Conservation (phyloP, 2,329 filamentous ascomycete genomes). For the Neofusicoccum parvum region DNA sequence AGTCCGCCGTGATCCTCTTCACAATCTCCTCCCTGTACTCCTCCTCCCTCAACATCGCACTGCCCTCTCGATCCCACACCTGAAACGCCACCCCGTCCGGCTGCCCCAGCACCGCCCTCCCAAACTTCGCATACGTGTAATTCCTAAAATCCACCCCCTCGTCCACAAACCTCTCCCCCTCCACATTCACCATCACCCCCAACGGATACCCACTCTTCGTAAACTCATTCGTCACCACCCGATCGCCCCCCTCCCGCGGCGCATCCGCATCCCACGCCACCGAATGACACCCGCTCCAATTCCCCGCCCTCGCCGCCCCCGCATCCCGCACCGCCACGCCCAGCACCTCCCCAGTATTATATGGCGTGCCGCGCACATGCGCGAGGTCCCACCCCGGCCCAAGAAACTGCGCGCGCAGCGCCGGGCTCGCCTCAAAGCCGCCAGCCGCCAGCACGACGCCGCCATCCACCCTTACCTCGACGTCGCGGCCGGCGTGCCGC, state of each 20-base stretch:
- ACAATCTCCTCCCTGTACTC: constrained; percentile 65
- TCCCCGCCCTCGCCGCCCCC: constrained; percentile 55
- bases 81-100: constrained; percentile 63
- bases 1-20: constrained; percentile 52
- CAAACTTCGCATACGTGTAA: constrained; percentile 69
- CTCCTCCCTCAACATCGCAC: constrained; percentile 58
- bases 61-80: constrained; percentile 60
- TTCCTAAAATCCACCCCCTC: constrained; percentile 68
- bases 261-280: constrained; percentile 68
- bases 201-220: constrained; percentile 71
- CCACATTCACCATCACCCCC: constrained; percentile 64
- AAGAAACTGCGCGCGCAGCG: constrained; percentile 57
- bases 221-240: constrained; percentile 64
- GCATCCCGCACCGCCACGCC: constrained; percentile 55
- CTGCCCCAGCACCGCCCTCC: constrained; percentile 62
- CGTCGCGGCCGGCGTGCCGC: constrained; percentile 27
- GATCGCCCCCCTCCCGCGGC: constrained; percentile 56
- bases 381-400: constrained; percentile 66
- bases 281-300: constrained; percentile 68
- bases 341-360: constrained; percentile 64
- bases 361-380: constrained; percentile 63
- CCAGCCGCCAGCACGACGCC: constrained; percentile 61
- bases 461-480: constrained; percentile 29
- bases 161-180: constrained; percentile 65
- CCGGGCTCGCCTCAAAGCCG: constrained; percentile 65